Base-by-base conservation (phyloP, 306 rosid species). In the Biancaea sappan region DNA sequence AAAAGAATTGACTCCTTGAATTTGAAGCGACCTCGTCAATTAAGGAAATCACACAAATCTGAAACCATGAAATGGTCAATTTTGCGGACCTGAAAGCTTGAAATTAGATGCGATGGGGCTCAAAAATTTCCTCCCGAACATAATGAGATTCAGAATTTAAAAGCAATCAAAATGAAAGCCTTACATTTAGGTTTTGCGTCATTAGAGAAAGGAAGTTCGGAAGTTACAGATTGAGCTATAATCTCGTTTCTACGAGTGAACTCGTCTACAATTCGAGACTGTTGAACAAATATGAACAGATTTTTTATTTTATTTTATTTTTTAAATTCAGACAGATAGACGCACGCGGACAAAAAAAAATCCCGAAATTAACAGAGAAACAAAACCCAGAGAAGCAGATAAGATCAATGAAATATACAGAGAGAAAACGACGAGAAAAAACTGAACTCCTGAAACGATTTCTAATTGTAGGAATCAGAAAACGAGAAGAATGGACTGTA, bases 11-110 rank as follows among this genome's bases (percentile, higher is more conserved):
- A 11, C 38, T 51, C 74, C 74, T 50, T 82, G 48, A 48, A 75
- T 77, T 53, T 58, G 50, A 28, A 69, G 71, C 31, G 84, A 81
- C 74, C 76, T 84, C 64, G 82, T 79, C 82, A 79, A 83, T 62
- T 54, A 37, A 71, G 75, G 75, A 79, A 86, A 75, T 24, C 66
- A 75, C 80, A 81, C 69, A 52, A 75, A 82, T 83, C 56, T 73
- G 59, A 79, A 74, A 79, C 75, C 83, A 82, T 63, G 86, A 84
- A 87, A 65, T 34, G 80, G 85, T 84, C 82, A 82, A 77, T 60
- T 77, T 66, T 43, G n/a, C 35, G 73, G 75, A 76, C 78, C 82
- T 64, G 44, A 76, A 60, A 68, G 24, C 26, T 81, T 61, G 26
- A 47, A 69, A 72, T 81, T 81, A 66, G 83, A 71, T 51, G 52